Evolutionary conservation across 2,329 filamentous ascomycete genomes (phyloP).

Genomic region (Mycosphaerella arachidis): DNA sequence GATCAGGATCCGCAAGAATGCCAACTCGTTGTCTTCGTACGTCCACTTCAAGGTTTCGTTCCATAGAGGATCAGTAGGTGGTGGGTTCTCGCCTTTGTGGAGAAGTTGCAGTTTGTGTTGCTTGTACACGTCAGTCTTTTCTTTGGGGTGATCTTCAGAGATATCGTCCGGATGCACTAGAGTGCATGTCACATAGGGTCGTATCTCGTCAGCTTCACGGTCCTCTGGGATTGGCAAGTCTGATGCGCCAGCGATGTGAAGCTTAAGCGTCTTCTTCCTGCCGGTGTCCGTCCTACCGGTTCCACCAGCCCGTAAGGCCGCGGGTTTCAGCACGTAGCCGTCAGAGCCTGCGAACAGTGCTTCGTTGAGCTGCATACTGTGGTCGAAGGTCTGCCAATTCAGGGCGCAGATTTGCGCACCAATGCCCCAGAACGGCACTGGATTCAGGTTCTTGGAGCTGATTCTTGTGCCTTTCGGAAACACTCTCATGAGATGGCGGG

Average conservation of each 20-base stretch:
- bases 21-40: slow-evolving; percentile 62
- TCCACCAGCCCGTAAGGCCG: slow-evolving; percentile 54
- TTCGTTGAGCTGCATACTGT: slow-evolving; percentile 63
- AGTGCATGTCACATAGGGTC: slow-evolving; percentile 62
- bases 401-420: slow-evolving; percentile 66
- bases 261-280: slow-evolving; percentile 48
- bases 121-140: slow-evolving; percentile 58
- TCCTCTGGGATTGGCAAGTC: slow-evolving; percentile 54
- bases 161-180: slow-evolving; percentile 56
- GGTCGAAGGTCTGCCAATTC: slow-evolving; percentile 66
- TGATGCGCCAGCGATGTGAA: slow-evolving; percentile 60
- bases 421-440: slow-evolving; percentile 61
- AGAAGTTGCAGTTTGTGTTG: slow-evolving; percentile 56
- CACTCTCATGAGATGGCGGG: slow-evolving; percentile 64
- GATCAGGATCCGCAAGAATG: slow-evolving; percentile 60
- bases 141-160: slow-evolving; percentile 50
- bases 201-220: slow-evolving; percentile 51
- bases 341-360: slow-evolving; percentile 62
- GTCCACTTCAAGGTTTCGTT: slow-evolving; percentile 64
- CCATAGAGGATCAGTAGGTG: slow-evolving; percentile 59
- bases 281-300: slow-evolving; percentile 47
- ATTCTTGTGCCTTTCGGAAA: slow-evolving; percentile 67
- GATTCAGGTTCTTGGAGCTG: slow-evolving; percentile 60
- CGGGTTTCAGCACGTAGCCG: slow-evolving; percentile 63
- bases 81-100: slow-evolving; percentile 57